A percentile compares a stretch with the other conserved stretches of the same genome.
phyloP scores from a whole-genome alignment of 169 alveolate genomes.

The Toxoplasma gondii region DNA sequence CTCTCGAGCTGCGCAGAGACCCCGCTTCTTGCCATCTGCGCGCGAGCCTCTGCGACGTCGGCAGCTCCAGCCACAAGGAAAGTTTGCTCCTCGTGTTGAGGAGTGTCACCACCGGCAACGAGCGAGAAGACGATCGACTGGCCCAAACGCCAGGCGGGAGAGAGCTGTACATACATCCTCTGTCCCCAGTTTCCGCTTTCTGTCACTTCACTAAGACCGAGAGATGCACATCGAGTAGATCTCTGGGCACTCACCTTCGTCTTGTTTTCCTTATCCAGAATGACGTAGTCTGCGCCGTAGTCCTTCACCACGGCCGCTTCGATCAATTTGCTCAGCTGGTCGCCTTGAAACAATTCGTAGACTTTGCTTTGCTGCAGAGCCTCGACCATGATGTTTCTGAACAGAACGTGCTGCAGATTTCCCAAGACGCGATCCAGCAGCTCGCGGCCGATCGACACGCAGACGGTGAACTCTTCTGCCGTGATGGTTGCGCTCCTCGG shows the following conservation, averaged over 20 bases:
- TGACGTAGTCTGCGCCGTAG: constrained; percentile 74
- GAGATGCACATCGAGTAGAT: too few relatives aligned
- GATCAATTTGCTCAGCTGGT: constrained; percentile 79
- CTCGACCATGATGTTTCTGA: constrained; percentile 84
- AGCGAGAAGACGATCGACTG: too few relatives aligned
- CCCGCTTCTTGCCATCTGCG: too few relatives aligned
- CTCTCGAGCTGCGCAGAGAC: too few relatives aligned
- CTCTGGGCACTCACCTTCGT: neutral
- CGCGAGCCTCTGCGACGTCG: too few relatives aligned
- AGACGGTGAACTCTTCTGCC: constrained; percentile 85
- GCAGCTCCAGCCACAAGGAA: too few relatives aligned
- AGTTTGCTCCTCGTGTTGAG: too few relatives aligned
- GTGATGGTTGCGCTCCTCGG: constrained; percentile 94
- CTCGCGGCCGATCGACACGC: constrained; percentile 84
- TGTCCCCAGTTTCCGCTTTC: too few relatives aligned
- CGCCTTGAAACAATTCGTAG: constrained; percentile 84
- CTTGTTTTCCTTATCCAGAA: constrained; percentile 76
- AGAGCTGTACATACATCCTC: too few relatives aligned
- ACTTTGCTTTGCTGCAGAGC: constrained; percentile 85
- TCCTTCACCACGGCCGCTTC: constrained; percentile 83
- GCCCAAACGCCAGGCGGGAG: too few relatives aligned
- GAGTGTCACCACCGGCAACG: too few relatives aligned
- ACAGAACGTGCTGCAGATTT: constrained; percentile 85
- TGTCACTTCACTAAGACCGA: too few relatives aligned
- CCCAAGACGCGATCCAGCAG: constrained; percentile 86